Evolutionary conservation across 345 rosid genomes (phyloP).

Genomic region (Pistacia vera): DNA sequence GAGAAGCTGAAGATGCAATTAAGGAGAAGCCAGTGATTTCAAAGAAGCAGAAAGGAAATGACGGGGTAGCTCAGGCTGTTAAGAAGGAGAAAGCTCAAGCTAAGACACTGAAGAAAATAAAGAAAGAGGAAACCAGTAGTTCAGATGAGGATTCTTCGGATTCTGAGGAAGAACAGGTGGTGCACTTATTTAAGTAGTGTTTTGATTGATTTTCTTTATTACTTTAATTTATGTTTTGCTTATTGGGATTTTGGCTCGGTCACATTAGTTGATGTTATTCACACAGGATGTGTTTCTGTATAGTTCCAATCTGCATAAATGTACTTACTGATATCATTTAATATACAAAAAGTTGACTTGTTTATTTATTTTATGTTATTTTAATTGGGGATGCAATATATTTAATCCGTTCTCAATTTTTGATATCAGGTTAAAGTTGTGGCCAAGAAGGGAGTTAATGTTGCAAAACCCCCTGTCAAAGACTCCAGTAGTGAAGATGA

Average conservation of each 20-base stretch:
- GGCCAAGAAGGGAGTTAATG: slow-evolving; percentile 17
- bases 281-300: background rate
- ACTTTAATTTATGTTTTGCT: background rate
- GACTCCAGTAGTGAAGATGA: slow-evolving; percentile 38
- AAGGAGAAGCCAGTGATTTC: slow-evolving; percentile 46
- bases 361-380: background rate
- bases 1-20: slow-evolving; percentile 61
- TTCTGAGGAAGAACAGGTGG: slow-evolving; percentile 71
- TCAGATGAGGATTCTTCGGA: slow-evolving; percentile 54
- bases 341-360: background rate
- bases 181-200: background rate
- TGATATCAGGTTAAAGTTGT: slow-evolving; percentile 25
- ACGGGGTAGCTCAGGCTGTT: slow-evolving; percentile 43
- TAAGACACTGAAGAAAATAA: slow-evolving; percentile 52
- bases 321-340: background rate
- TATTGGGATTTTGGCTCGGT: background rate
- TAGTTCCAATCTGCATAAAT: background rate
- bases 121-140: slow-evolving; percentile 51
- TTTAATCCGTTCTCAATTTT: background rate
- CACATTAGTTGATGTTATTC: background rate
- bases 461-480: slow-evolving; percentile 37
- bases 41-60: slow-evolving; percentile 70
- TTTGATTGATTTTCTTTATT: background rate
- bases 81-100: slow-evolving; percentile 46
- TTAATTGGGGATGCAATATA: background rate